These are phyloP conservation scores for Zasmidium cellare DNA, from an alignment of 2,329 filamentous ascomycete species.

Conservation along the genomic window DNA sequence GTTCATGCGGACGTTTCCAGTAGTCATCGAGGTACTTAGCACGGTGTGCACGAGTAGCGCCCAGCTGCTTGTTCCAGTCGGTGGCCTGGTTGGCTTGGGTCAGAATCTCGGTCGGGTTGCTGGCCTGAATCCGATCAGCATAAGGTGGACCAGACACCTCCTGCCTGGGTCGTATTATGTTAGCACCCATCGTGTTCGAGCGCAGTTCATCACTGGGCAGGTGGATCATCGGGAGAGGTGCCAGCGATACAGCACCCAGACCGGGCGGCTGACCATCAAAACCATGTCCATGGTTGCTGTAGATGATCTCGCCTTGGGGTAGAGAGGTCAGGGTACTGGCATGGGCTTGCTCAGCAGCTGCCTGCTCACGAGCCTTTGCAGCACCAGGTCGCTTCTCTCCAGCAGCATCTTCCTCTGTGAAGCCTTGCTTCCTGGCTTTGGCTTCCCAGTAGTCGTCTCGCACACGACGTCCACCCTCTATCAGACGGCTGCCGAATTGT, in stretches of 20 bases:
- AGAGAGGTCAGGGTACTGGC: slow-evolving; percentile 60
- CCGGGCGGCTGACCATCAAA: slow-evolving; percentile 37
- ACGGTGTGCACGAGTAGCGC: slow-evolving; percentile 76
- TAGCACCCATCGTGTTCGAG: slow-evolving; percentile 77
- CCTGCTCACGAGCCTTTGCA: slow-evolving; percentile 81
- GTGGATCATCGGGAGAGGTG: slow-evolving; percentile 82
- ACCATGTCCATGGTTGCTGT: slow-evolving; percentile 64
- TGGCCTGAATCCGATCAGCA: slow-evolving; percentile 79
- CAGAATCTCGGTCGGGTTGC: slow-evolving; percentile 74
- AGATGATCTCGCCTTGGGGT: slow-evolving; percentile 83
- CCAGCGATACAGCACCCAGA: slow-evolving; percentile 68
- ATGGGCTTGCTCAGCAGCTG: slow-evolving; percentile 65
- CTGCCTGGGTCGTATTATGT: slow-evolving; percentile 81
- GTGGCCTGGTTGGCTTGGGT: slow-evolving; percentile 85
- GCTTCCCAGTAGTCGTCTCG: slow-evolving; percentile 99
- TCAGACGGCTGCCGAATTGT: slow-evolving; percentile 93
- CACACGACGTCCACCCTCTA: slow-evolving; percentile 84
- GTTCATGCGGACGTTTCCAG: slow-evolving; percentile 80
- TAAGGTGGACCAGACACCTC: slow-evolving; percentile 86
- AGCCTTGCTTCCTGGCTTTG: slow-evolving; percentile 95
- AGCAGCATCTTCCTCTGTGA: slow-evolving; percentile 93
- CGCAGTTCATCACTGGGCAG: slow-evolving; percentile 75
- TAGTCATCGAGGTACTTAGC: slow-evolving; percentile 76
- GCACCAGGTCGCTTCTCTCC: slow-evolving; percentile 95
- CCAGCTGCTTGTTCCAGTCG: slow-evolving; percentile 85